phyloP scores from a whole-genome alignment of 192 early-diverging fungal genomes.

The Allomyces javanicus region DNA sequence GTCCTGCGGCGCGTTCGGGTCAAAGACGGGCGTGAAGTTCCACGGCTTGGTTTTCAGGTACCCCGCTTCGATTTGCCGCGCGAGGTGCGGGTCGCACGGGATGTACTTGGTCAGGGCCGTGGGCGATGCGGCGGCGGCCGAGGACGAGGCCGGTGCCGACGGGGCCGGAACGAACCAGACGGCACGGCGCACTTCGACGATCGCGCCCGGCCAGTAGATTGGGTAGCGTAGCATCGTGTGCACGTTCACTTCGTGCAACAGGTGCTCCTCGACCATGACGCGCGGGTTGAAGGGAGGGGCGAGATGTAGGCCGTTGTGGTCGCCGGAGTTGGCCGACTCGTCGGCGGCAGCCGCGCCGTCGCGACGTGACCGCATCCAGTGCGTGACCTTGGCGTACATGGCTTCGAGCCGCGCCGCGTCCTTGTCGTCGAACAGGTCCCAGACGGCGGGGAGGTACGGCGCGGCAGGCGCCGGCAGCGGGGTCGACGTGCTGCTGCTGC shows the following conservation, averaged over 20 bases:
- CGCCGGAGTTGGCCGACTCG: not conserved
- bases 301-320: not conserved
- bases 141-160: too few species aligned
- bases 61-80: not conserved
- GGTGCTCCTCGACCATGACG: not conserved
- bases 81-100: not conserved
- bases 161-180: not conserved
- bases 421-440: not conserved
- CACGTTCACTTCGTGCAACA: not conserved
- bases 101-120: not conserved
- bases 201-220: not conserved
- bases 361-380: not conserved
- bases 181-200: constrained; percentile 1
- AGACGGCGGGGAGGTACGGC: not conserved
- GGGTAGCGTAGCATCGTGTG: not conserved
- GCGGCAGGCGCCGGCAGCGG: too few species aligned
- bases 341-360: not conserved
- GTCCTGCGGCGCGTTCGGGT: not conserved
- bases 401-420: not conserved
- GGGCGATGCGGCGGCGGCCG: not conserved
- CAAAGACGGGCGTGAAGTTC: not conserved
- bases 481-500: not conserved
- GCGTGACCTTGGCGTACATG: not conserved
- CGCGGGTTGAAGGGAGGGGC: not conserved
- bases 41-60: not conserved